A percentile compares a stretch with the other conserved stretches of the same genome.
phyloP scores from a whole-genome alignment of 2,329 filamentous ascomycete species.

The Alternaria infectoria region DNA sequence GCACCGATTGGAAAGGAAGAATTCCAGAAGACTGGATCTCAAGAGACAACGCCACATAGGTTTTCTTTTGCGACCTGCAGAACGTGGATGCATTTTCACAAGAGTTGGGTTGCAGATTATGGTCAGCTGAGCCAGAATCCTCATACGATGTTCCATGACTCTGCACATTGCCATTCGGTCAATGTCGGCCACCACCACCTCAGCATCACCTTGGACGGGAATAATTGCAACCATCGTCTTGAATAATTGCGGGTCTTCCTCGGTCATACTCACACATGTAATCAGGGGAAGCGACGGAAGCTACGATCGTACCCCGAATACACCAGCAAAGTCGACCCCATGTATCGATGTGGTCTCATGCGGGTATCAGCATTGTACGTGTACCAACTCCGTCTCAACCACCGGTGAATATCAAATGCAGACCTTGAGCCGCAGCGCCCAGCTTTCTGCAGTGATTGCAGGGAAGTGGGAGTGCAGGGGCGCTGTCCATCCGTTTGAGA shows the following conservation, averaged over 20 bases:
- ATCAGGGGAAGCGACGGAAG: slow-evolving; percentile 6
- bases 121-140: background rate
- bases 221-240: background rate
- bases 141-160: background rate
- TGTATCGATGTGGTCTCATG: background rate
- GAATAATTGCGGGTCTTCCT: slow-evolving; percentile 5
- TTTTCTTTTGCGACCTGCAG: background rate
- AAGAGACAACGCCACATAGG: background rate
- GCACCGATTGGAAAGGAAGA: slow-evolving; percentile 3
- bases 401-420: background rate
- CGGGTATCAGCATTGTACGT: background rate
- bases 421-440: background rate
- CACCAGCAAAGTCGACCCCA: background rate
- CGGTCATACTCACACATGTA: background rate
- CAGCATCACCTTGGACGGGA: background rate
- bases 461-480: background rate
- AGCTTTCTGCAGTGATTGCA: background rate
- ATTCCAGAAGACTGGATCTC: background rate
- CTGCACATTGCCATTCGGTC: background rate
- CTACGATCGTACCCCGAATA: background rate
- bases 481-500: background rate
- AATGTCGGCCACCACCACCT: slow-evolving; percentile 2
- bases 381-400: background rate
- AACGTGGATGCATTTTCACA: background rate
- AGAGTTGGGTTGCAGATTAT: background rate